phyloP scores from a whole-genome alignment of 441 rosid genomes.

The Populus hybrid region DNA sequence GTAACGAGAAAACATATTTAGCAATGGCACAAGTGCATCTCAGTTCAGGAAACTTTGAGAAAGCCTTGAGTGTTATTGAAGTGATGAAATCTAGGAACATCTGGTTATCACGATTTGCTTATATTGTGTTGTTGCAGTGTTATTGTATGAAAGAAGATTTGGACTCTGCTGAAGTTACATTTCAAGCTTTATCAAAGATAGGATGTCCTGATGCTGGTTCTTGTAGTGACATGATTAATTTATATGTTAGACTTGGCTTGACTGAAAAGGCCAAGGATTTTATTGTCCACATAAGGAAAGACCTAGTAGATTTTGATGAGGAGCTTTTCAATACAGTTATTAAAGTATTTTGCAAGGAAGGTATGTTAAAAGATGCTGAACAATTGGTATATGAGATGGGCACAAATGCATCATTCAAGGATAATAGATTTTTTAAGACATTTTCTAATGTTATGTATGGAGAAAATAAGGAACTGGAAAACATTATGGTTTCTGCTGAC shows the following conservation, averaged over 20 bases:
- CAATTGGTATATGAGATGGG: conserved; percentile 49
- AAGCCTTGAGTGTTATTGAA: conserved; percentile 59
- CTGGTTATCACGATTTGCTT: conserved; percentile 74
- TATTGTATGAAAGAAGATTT: conserved; percentile 60
- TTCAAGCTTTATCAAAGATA: conserved; percentile 56
- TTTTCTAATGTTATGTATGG: conserved; percentile 38
- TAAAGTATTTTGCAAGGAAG: conserved; percentile 56
- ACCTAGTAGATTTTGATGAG: conserved; percentile 51
- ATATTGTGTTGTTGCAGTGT: conserved; percentile 79
- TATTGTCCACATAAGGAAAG: conserved; percentile 45
- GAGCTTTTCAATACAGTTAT: conserved; percentile 56
- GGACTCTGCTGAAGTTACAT: conserved; percentile 69
- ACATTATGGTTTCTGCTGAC: conserved; percentile 37
- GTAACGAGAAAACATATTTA: conserved; percentile 80
- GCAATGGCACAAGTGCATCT: conserved; percentile 92
- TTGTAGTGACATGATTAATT: conserved; percentile 71
- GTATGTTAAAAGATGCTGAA: conserved; percentile 55
- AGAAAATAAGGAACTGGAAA: conserved; percentile 19
- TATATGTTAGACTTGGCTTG: conserved; percentile 51
- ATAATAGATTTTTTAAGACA: conserved; percentile 56
- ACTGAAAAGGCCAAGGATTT: conserved; percentile 56
- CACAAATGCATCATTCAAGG: conserved; percentile 30
- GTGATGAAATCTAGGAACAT: conserved; percentile 67
- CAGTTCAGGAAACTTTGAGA: conserved; percentile 56
- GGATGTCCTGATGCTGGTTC: conserved; percentile 82